Conservation (phyloP, 306 rosid species). For the Geum urbanum region DNA sequence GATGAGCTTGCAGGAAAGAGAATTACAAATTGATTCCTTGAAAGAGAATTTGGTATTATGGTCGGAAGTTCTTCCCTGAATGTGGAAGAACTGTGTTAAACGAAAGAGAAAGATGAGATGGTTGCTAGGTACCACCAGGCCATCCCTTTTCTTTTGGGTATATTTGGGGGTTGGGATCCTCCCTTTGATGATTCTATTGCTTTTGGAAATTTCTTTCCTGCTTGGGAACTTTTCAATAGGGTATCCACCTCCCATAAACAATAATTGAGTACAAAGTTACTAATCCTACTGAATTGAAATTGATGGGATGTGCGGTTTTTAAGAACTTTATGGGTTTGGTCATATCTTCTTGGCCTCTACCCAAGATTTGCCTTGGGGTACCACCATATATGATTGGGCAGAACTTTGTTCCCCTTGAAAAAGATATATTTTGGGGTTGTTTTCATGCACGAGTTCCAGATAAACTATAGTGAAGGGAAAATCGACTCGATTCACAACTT, state of each 20-base stretch:
- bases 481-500: not conserved
- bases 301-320: slow-evolving; percentile 12
- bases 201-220: not conserved
- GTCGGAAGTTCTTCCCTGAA: not conserved
- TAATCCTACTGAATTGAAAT: not conserved
- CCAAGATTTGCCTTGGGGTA: slow-evolving; percentile 1
- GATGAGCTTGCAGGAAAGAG: slow-evolving; percentile 10
- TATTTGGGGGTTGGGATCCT: not conserved
- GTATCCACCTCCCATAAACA: not conserved
- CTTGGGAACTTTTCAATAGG: not conserved
- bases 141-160: not conserved
- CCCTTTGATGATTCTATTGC: not conserved
- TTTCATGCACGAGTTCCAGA: slow-evolving; percentile 2
- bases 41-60: not conserved
- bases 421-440: not conserved
- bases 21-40: not conserved
- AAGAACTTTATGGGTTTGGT: slow-evolving; percentile 14
- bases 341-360: slow-evolving; percentile 4
- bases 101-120: not conserved
- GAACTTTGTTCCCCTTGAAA: slow-evolving; percentile 12
- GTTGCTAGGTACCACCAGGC: not conserved
- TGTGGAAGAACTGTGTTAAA: not conserved
- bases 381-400: not conserved
- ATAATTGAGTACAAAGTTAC: not conserved
- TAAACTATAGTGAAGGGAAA: not conserved